Evolutionary conservation across 192 early-diverging fungal genomes (phyloP), one percentile per base, ranked within the genome.

Genomic region (Mortierella alpina): DNA sequence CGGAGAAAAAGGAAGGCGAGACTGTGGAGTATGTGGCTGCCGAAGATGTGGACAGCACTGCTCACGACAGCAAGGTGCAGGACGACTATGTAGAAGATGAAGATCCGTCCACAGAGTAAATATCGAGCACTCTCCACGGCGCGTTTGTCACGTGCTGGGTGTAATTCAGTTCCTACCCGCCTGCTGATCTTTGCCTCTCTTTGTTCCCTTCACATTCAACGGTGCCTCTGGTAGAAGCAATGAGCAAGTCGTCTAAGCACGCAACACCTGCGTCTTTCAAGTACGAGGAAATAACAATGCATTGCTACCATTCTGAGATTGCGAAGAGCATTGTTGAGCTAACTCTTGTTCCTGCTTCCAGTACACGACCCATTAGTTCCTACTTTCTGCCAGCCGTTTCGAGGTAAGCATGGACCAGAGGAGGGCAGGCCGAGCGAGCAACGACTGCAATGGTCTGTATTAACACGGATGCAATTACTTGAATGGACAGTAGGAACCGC

Each of bases 351-450:
- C 31, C 31, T 31, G 31, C 31, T 31, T 31, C 31, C 68, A 62
- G 55, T 12, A 70, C 59, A n/a, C 68, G 68, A 22, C 23, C 68
- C 48, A 70, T 70, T 39, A 58, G 59, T 12, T 70, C 68, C 48
- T 70, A 70, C 51, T 70, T 70, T 48, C 46, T 42, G 9, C 57
- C 66, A 9, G 31, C 68, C 10, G 61, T 15, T 20, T 9, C 49
- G 39, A 70, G 68, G 68, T 70, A 70, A 57, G 31, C 31, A 31
- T 31, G 31, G 31, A 31, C 31, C 31, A 31, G 31, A 31, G 31
- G 31, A 1, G 31, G 31, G 31, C 31, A 31, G 31, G 3, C 31
- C 31, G 31, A 2, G 31, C 31, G 31, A 31, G 31, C 31, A 31
- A 31, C 31, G 31, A 31, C 31, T 31, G 31, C 14, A 39, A 20